Evolutionary conservation across 2,329 filamentous ascomycete species (phyloP).

Genomic region (Ramularia collo-cygni): DNA sequence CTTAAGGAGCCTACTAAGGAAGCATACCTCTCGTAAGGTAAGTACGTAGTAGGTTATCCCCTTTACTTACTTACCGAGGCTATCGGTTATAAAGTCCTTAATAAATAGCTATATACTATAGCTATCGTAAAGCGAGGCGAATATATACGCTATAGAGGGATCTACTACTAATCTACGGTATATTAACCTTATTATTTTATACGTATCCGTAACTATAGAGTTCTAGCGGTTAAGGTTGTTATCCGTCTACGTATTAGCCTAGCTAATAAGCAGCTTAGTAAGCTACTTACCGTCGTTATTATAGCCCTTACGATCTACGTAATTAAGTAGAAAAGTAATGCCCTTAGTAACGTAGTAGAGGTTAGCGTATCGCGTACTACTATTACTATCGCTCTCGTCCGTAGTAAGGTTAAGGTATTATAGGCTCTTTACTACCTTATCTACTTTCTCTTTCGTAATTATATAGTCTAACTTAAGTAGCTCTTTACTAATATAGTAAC

Average conservation of each 20-base stretch:
- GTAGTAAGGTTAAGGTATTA: not conserved
- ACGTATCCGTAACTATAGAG: not conserved
- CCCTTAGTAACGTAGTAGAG: not conserved
- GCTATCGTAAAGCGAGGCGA: not conserved
- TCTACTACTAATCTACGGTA: not conserved
- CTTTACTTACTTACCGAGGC: not conserved
- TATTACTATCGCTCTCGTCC: slow-evolving; percentile 1
- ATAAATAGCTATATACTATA: not conserved
- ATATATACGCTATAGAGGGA: not conserved
- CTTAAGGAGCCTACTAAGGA: not conserved
- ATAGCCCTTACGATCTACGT: not conserved
- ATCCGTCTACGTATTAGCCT: too few relatives aligned
- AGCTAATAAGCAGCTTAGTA: not conserved
- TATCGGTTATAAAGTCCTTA: not conserved
- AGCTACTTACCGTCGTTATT: not conserved
- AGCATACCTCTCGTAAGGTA: not conserved
- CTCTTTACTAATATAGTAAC: too few relatives aligned
- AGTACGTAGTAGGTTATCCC: not conserved
- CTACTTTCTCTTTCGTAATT: too few relatives aligned
- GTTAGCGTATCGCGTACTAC: not conserved
- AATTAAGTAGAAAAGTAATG: not conserved
- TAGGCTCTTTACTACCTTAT: too few relatives aligned
- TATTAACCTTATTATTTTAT: not conserved
- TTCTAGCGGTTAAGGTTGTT: not conserved
- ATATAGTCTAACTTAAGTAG: too few relatives aligned